Base-by-base conservation (phyloP, 2,329 filamentous ascomycete genomes). In the Septoria petroselini region DNA sequence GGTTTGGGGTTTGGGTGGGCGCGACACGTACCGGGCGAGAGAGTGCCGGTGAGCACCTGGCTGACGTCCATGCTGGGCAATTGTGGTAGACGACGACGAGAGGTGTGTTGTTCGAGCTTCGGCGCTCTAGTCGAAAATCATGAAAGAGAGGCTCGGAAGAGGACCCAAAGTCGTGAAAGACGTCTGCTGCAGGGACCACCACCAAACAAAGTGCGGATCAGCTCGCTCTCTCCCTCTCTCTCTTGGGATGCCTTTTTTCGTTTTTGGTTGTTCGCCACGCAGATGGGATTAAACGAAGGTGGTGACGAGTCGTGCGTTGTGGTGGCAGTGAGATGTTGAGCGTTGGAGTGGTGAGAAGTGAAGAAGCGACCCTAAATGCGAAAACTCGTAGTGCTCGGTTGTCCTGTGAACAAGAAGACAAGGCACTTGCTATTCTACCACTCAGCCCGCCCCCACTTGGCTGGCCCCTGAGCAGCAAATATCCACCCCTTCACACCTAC, bases 31-130 rank as follows among this genome's bases (percentile, higher is more conserved):
- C 93, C 91, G 70, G 91, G 81, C 69, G 91, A 94, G 76, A 97
- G 84, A 73, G 93, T 97, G 78, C 91, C 91, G 75, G 89, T 84
- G 79, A 98, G 86, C 78, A 98, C 91, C 77, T 90, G 86, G 79
- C 91, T 95, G 78, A 97, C 94, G 78, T 97, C 89, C 86, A 94
- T 91, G 77, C 82, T 89, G 62, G 59, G 54, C 53, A 50, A 33
- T 8, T 12, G 29, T 8, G 35, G 17, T 37, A 7, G 21, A 19
- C 25, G 17, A 35, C 41, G 21, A 19, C 18, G 9, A n/a, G 35
- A 11, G 25, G 12, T n/a, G 48, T 31, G 47, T 40, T 46, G 30
- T 44, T 47, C 54, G 57, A 61, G 58, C 53, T 54, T 57, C 57
- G 55, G 55, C 48, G 58, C 56, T 56, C 55, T 58, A 33, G 30